phyloP scores from a whole-genome alignment of 208 protist genomes.

The Leishmania amazonensis region DNA sequence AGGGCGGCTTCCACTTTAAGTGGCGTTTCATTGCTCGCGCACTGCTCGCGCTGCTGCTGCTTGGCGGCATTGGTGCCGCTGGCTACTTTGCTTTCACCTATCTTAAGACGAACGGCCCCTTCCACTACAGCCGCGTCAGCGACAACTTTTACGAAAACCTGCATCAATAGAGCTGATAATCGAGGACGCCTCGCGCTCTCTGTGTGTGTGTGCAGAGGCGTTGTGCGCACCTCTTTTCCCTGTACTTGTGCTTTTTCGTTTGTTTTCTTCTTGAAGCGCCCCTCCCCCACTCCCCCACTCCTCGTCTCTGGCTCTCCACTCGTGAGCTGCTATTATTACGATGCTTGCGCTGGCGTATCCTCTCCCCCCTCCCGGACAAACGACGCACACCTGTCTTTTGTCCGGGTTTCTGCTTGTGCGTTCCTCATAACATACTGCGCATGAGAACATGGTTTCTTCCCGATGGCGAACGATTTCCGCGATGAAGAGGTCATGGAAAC shows the following conservation, averaged over 20 bases:
- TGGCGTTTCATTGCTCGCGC: slow-evolving; percentile 4
- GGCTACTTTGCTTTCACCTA: slow-evolving; percentile 19
- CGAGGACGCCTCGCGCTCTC: neutral
- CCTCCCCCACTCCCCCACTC: neutral
- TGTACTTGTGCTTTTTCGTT: neutral
- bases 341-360: neutral
- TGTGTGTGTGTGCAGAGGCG: neutral
- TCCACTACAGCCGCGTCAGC: slow-evolving; percentile 30
- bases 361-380: too few relatives aligned
- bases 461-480: too few relatives aligned
- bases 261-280: neutral
- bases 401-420: neutral
- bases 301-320: neutral
- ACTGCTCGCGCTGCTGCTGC: slow-evolving; percentile 16
- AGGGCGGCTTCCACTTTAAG: neutral
- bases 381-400: neutral
- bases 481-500: too few relatives aligned
- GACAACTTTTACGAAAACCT: slow-evolving; percentile 66
- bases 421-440: neutral
- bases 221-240: neutral
- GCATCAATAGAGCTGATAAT: slow-evolving; percentile 14
- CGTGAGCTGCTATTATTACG: neutral
- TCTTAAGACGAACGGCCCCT: slow-evolving; percentile 5
- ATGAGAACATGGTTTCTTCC: neutral
- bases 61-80: slow-evolving; percentile 9